Evolutionary conservation across 2,329 filamentous ascomycete genomes (phyloP), one percentile per base, ranked within the genome.

Genomic region (Trichoderma koningiopsis): DNA sequence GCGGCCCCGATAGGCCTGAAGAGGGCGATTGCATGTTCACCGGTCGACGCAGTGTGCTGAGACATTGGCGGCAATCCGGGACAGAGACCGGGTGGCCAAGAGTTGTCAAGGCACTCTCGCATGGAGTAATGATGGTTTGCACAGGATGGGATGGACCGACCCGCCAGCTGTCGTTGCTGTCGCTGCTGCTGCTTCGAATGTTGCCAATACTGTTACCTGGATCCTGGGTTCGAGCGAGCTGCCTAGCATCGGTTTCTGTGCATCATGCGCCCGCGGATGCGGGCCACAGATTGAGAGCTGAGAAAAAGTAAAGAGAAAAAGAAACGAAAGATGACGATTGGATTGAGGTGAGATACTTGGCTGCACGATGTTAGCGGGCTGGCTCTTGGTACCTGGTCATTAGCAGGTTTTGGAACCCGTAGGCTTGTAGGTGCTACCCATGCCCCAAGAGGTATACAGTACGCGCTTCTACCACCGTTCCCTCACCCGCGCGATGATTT

Each of bases 11-110:
- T 57, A 65, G 62, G 52, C 62, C 55, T 65, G 52, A 37, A 27
- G 35, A 49, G 62, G 53, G 62, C 53, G 53, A 64, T 64, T 65
- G 62, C 62, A 61, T 61, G 62, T 53, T 57, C 53, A 57, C 62
- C 62, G 62, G 62, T 65, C 53, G 40, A 43, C 47, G 35, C 52
- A 43, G 52, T 29, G 31, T 57, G 52, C 33, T 65, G 62, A 65
- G 37, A 65, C 62, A 65, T 57, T 49, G 62, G 62, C 53, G 62
- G 62, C 62, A 56, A 33, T n/a, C 35, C 62, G 62, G 62, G 57
- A 57, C 52, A 53, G 29, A 57, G 52, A 65, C 62, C 62, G 62
- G 52, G 35, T 22, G 22, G 52, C 35, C 53, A 24, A 57, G 55
- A 19, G 33, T 16, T 56, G 40, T 43, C 16, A 43, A n/a, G 16